These are phyloP conservation scores for Aspergillus ochraceus DNA, from an alignment of 2,329 filamentous ascomycete genomes.

Conservation along the genomic window DNA sequence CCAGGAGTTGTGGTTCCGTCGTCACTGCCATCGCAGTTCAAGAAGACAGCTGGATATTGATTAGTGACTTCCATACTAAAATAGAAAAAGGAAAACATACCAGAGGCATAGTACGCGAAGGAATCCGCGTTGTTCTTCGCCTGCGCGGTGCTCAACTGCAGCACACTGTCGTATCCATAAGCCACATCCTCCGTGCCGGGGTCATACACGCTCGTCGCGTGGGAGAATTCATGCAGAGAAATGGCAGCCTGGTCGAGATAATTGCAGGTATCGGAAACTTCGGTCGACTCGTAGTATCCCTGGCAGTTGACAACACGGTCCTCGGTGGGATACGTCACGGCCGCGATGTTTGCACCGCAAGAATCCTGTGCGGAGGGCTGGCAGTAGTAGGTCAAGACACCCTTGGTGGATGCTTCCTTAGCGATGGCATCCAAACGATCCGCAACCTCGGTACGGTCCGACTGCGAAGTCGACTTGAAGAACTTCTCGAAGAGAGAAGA, in stretches of 20 bases:
- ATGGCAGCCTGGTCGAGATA: constrained; percentile 7
- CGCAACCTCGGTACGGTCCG: constrained; percentile 9
- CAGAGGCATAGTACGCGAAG: constrained; percentile 18
- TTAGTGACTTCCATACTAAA: not conserved
- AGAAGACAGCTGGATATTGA: not conserved
- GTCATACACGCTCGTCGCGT: constrained; percentile 5
- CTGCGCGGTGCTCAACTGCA: constrained; percentile 8
- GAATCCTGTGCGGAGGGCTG: constrained; percentile 11
- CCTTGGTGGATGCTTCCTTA: constrained; percentile 13
- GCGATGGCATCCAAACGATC: constrained; percentile 17
- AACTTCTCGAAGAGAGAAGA: constrained; percentile 15
- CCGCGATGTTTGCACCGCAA: constrained; percentile 17
- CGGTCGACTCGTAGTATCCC: constrained; percentile 14
- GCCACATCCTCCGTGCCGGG: constrained; percentile 18
- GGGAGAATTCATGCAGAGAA: constrained; percentile 17
- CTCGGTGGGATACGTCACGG: constrained; percentile 14
- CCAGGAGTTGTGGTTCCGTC: not conserved
- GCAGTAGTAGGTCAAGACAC: constrained; percentile 17
- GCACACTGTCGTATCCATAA: constrained; percentile 12
- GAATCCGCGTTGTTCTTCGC: constrained; percentile 16
- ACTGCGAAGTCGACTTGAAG: constrained; percentile 15
- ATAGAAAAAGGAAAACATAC: constrained; percentile 1
- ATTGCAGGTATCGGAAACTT: constrained; percentile 2
- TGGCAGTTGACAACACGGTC: constrained; percentile 19
- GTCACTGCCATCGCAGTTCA: not conserved